These are phyloP conservation scores for Pythium brassicae DNA, from an alignment of 352 stramenopile species.

Conservation along the genomic window DNA sequence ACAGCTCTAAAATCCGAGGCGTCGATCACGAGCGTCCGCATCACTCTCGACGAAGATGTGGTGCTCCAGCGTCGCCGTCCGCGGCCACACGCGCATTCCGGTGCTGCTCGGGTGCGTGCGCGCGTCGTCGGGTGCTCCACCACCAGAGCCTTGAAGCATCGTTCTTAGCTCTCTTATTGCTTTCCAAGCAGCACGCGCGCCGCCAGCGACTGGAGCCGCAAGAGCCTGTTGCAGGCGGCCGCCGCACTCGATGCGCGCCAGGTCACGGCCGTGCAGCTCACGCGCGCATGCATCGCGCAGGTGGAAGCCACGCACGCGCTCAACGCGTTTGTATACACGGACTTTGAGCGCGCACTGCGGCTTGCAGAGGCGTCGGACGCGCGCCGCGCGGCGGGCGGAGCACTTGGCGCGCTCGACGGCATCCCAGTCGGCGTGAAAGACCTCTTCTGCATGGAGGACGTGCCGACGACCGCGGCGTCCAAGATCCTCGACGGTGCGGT, in stretches of 20 bases:
- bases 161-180: no score
- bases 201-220: slow-evolving; percentile 59
- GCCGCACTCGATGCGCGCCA: slow-evolving; percentile 38
- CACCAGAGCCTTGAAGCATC: no score
- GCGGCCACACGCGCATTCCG: not conserved
- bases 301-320: slow-evolving; percentile 58
- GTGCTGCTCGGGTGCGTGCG: not conserved
- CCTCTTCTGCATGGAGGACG: slow-evolving; percentile 91
- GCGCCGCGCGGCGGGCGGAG: slow-evolving; percentile 35
- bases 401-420: slow-evolving; percentile 85
- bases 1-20: no score
- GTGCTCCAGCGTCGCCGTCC: no score
- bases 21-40: not conserved
- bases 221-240: slow-evolving; percentile 50
- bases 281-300: slow-evolving; percentile 66
- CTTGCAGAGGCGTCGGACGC: slow-evolving; percentile 79
- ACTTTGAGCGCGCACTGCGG: slow-evolving; percentile 61
- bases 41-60: no score
- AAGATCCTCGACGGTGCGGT: slow-evolving; percentile 78
- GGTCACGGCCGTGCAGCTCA: slow-evolving; percentile 60
- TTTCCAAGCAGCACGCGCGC: slow-evolving; percentile 3
- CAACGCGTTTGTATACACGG: slow-evolving; percentile 82
- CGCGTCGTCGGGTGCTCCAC: no score
- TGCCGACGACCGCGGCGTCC: slow-evolving; percentile 86
- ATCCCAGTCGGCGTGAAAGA: slow-evolving; percentile 97